phyloP scores from a whole-genome alignment of 2,329 filamentous ascomycete species.

The Fonsecaea pedrosoi region DNA sequence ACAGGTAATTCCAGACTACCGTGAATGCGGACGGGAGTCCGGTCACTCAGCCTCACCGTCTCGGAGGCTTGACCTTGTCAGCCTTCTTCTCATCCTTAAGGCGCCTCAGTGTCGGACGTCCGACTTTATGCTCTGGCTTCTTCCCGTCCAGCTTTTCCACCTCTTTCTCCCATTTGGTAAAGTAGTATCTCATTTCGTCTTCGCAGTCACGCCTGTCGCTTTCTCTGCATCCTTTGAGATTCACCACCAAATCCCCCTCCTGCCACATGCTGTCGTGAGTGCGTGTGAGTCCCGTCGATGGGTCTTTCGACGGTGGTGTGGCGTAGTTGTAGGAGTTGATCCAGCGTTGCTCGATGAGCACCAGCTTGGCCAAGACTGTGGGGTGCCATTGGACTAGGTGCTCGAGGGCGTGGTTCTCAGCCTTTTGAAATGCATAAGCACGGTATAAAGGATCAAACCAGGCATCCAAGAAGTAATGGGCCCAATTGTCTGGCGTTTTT shows the following conservation, averaged over 20 bases:
- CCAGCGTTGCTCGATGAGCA: constrained; percentile 82
- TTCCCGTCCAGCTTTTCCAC: constrained; percentile 34
- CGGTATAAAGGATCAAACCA: constrained; percentile 97
- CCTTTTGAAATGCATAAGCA: constrained; percentile 95
- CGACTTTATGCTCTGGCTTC: constrained; percentile 22
- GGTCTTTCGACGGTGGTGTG: constrained; percentile 37
- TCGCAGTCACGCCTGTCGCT: constrained; percentile 69
- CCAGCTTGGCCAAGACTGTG: constrained; percentile 88
- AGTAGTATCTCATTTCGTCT: constrained; percentile 69
- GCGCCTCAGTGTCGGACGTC: constrained; percentile 14
- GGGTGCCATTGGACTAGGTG: constrained; percentile 96
- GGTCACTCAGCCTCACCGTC: not conserved
- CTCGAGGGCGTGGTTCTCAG: constrained; percentile 87
- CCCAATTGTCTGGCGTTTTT: constrained; percentile 73
- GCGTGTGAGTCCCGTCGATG: constrained; percentile 47
- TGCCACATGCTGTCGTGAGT: constrained; percentile 69
- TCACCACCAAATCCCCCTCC: constrained; percentile 83
- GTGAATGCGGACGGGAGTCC: not conserved
- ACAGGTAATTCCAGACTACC: not conserved
- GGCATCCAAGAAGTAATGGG: constrained; percentile 87
- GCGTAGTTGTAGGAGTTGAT: constrained; percentile 77
- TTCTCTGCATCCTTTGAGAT: constrained; percentile 74
- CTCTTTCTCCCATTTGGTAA: constrained; percentile 50
- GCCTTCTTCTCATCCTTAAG: not conserved
- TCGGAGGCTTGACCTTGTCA: not conserved